phyloP scores from a whole-genome alignment of 441 rosid genomes.

The Erysimum pusillum region DNA sequence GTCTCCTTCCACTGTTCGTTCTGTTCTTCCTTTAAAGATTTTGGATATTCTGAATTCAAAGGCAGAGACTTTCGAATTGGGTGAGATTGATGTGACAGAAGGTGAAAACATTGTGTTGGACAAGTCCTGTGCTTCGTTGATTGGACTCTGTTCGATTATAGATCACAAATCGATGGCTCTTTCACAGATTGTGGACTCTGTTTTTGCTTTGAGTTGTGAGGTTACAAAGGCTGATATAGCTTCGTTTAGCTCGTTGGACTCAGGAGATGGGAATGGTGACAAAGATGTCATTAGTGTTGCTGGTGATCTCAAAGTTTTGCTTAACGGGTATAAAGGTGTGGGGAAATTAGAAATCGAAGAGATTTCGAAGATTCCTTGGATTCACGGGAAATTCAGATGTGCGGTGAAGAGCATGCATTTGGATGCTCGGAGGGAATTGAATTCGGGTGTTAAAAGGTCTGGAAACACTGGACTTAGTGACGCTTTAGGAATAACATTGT shows the following conservation, averaged over 20 bases:
- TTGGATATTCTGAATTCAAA: constrained; percentile 48
- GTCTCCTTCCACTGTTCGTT: constrained; percentile 48
- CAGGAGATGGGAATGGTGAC: constrained; percentile 73
- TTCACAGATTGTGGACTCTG: constrained; percentile 62
- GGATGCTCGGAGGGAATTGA: constrained; percentile 57
- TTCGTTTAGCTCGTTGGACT: constrained; percentile 64
- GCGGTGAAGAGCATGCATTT: constrained; percentile 65
- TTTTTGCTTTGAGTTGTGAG: constrained; percentile 86
- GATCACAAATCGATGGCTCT: constrained; percentile 64
- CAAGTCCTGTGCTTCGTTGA: constrained; percentile 50
- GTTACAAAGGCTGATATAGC: constrained; percentile 60
- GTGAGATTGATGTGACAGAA: constrained; percentile 53
- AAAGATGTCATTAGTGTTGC: constrained; percentile 81
- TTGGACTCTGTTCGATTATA: constrained; percentile 65
- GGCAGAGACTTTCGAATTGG: constrained; percentile 13
- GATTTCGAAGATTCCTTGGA: constrained; percentile 58
- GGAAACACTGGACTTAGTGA: constrained; percentile 36
- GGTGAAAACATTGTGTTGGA: constrained; percentile 55
- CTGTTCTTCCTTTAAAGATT: constrained; percentile 51
- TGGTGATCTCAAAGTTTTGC: constrained; percentile 78
- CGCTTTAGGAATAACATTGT: constrained; percentile 50
- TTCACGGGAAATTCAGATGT: constrained; percentile 72
- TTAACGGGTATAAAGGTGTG: constrained; percentile 73
- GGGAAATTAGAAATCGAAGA: constrained; percentile 54
- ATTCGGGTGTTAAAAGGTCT: constrained; percentile 59